phyloP scores from a whole-genome alignment of 306 rosid genomes.

The Sechiopsis laciniata region DNA sequence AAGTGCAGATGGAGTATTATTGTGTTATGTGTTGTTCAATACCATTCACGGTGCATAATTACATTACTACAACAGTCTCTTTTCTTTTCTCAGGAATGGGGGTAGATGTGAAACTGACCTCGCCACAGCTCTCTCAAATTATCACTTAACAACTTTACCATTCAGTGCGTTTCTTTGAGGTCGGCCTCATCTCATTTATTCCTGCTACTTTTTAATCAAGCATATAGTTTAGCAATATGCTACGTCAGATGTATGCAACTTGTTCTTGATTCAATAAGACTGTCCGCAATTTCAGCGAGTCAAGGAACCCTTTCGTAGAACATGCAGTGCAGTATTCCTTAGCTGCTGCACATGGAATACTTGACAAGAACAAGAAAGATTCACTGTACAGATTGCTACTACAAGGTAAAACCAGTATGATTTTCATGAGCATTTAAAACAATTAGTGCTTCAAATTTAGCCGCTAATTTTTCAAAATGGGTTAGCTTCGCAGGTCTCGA shows the following conservation, averaged over 20 bases:
- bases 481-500: slow-evolving; percentile 66
- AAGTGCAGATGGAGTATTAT: slow-evolving; percentile 70
- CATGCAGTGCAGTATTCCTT: slow-evolving; percentile 81
- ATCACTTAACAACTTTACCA: slow-evolving; percentile 39
- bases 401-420: slow-evolving; percentile 45
- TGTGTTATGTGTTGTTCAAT: too few relatives aligned
- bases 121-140: slow-evolving; percentile 80
- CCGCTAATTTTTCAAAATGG: slow-evolving; percentile 29
- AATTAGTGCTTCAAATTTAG: slow-evolving; percentile 18
- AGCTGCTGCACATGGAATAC: slow-evolving; percentile 64
- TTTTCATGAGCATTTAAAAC: slow-evolving; percentile 12
- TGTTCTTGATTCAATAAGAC: not conserved
- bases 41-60: too few relatives aligned
- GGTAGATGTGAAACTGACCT: slow-evolving; percentile 69
- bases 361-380: slow-evolving; percentile 53
- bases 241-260: not conserved
- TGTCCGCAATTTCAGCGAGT: slow-evolving; percentile 53
- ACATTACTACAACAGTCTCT: not conserved
- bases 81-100: slow-evolving; percentile 50
- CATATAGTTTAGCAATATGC: not conserved
- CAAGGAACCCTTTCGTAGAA: slow-evolving; percentile 84
- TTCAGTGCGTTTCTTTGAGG: slow-evolving; percentile 60
- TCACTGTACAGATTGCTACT: slow-evolving; percentile 52
- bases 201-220: not conserved
- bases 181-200: slow-evolving; percentile 6